Conservation (phyloP, 2,329 filamentous ascomycete species). For the Orbilia quercus region DNA sequence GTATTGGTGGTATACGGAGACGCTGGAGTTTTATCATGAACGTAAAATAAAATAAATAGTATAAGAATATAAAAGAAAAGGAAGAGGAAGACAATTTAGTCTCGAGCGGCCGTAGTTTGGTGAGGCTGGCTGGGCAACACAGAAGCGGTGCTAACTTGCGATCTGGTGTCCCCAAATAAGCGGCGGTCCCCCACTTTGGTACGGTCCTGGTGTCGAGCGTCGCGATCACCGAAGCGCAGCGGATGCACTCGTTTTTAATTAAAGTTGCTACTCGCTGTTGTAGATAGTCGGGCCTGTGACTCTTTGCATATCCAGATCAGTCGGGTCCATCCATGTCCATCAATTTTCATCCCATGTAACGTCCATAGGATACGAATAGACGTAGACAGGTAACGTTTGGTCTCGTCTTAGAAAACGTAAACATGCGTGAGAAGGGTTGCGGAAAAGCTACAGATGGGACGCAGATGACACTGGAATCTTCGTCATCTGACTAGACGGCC, state of each 20-base stretch:
- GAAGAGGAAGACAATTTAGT: conserved; percentile 7
- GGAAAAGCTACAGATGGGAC: conserved; percentile 15
- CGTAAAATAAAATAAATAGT: neutral
- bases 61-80: conserved; percentile 13
- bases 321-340: neutral
- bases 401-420: conserved; percentile 15
- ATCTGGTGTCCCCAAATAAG: conserved; percentile 35
- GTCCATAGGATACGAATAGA: neutral
- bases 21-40: conserved; percentile 1
- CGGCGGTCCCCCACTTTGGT: conserved; percentile 34
- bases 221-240: conserved; percentile 37
- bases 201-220: conserved; percentile 6
- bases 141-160: conserved; percentile 3
- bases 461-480: conserved; percentile 48
- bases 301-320: neutral
- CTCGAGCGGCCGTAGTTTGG: conserved; percentile 1
- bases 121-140: conserved; percentile 55
- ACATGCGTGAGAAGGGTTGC: conserved; percentile 13
- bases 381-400: conserved; percentile 6
- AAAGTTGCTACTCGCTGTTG: neutral
- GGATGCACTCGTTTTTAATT: conserved; percentile 17
- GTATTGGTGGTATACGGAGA: neutral
- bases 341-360: conserved; percentile 5
- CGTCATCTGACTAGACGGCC: conserved; percentile 52
- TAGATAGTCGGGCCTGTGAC: neutral